phyloP scores from a whole-genome alignment of 306 rosid genomes.

The Prunus kanzakura region DNA sequence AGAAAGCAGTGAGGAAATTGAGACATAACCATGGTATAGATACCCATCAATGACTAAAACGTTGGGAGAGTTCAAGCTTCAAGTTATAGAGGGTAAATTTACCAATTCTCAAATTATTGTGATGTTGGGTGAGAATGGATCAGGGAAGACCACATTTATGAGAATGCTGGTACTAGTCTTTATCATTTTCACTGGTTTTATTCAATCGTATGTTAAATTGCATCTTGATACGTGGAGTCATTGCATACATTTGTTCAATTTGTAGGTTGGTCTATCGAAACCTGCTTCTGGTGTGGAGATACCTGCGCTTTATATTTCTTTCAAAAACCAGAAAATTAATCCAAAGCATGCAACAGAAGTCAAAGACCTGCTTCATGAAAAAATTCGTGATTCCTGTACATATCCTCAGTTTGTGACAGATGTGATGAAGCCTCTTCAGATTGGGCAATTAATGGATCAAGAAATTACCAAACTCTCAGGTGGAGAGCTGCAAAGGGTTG shows the following conservation, averaged over 20 bases:
- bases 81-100: constrained; percentile 85
- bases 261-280: constrained; percentile 93
- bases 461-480: constrained; percentile 96
- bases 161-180: constrained; percentile 82
- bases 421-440: constrained; percentile 97
- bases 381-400: constrained; percentile 78
- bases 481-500: constrained; percentile 98
- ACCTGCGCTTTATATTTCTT: constrained; percentile 93
- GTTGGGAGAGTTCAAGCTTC: constrained; percentile 81
- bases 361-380: constrained; percentile 68
- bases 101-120: constrained; percentile 97
- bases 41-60: constrained; percentile 92
- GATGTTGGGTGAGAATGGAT: constrained; percentile 97
- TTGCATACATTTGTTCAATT: constrained; percentile 1
- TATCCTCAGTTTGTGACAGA: constrained; percentile 93
- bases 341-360: constrained; percentile 63
- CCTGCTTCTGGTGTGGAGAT: constrained; percentile 68
- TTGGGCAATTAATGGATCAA: constrained; percentile 95
- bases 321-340: constrained; percentile 96
- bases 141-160: constrained; percentile 98
- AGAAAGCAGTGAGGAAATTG: constrained; percentile 86
- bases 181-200: neutral
- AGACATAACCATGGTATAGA: constrained; percentile 80
- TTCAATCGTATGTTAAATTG: neutral
- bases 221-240: neutral